These are phyloP conservation scores for Talaromyces pinophilus DNA, from an alignment of 2,329 filamentous ascomycete species.

Conservation along the genomic window DNA sequence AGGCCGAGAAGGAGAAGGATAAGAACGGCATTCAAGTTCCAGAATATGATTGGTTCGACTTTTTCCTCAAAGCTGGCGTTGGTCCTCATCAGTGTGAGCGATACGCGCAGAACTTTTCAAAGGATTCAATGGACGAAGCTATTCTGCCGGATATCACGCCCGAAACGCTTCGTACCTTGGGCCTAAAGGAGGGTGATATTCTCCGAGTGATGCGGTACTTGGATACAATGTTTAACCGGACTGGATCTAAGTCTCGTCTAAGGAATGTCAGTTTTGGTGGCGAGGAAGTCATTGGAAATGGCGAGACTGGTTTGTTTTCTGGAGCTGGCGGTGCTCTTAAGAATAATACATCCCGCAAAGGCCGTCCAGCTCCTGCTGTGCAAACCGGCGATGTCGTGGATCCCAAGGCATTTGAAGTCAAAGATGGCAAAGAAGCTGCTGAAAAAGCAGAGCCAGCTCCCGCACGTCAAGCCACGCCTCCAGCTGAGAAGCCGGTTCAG, in stretches of 20 bases:
- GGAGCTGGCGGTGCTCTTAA: conserved; percentile 86
- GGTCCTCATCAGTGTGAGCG: conserved; percentile 90
- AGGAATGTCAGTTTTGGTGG: conserved; percentile 57
- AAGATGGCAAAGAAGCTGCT: conserved; percentile 51
- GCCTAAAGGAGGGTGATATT: conserved; percentile 94
- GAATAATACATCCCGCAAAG: conserved; percentile 86
- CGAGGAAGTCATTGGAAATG: conserved; percentile 55
- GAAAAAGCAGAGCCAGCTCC: conserved; percentile 50
- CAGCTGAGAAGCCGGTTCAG: conserved; percentile 51
- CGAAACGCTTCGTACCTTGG: conserved; percentile 77
- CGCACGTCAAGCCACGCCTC: conserved; percentile 54
- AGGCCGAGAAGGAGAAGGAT: conserved; percentile 3
- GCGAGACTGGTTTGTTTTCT: conserved; percentile 77
- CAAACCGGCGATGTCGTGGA: conserved; percentile 85
- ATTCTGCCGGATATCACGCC: conserved; percentile 87
- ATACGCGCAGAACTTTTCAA: conserved; percentile 83
- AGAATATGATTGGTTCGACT: conserved; percentile 98
- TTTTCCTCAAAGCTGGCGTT: conserved; percentile 91
- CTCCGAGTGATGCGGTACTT: conserved; percentile 90
- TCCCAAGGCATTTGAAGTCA: conserved; percentile 76
- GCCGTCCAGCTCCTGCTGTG: conserved; percentile 81
- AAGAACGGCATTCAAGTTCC: conserved; percentile 23
- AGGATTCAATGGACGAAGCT: conserved; percentile 95
- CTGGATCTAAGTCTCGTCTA: conserved; percentile 56
- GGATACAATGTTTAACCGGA: conserved; percentile 76